Conservation (phyloP, 345 rosid genomes). For the Reutealis trisperma region DNA sequence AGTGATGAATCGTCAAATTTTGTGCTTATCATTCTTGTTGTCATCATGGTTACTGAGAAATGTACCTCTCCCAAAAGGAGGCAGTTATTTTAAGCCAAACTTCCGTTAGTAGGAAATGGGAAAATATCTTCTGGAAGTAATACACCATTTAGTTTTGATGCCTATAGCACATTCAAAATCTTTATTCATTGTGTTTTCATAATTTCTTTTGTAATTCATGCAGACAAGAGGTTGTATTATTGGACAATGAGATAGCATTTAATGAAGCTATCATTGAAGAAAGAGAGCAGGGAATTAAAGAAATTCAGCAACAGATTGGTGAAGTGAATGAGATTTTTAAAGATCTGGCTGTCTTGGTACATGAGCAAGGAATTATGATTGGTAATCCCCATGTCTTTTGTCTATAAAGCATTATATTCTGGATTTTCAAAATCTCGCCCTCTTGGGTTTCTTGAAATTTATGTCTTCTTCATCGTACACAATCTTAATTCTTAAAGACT, state of each 20-base stretch:
- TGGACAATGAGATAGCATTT: constrained; percentile 68
- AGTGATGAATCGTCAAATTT: neutral
- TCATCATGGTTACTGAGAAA: neutral
- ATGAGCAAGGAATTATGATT: constrained; percentile 64
- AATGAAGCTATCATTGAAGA: constrained; percentile 77
- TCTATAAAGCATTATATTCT: neutral
- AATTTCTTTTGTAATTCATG: constrained; percentile 1
- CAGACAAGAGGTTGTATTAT: constrained; percentile 60
- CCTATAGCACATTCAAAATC: neutral
- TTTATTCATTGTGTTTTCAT: neutral
- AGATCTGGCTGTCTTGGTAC: constrained; percentile 65
- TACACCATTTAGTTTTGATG: neutral
- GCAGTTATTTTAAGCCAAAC: neutral
- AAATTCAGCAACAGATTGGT: constrained; percentile 64
- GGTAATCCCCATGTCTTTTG: constrained; percentile 38
- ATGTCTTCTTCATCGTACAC: neutral
- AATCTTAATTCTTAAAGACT: neutral
- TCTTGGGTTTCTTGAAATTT: constrained; percentile 8
- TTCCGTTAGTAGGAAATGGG: neutral
- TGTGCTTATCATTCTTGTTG: neutral
- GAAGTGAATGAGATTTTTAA: constrained; percentile 79
- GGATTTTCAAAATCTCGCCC: neutral
- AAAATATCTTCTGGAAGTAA: neutral
- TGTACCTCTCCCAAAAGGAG: neutral
- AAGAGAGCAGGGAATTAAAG: constrained; percentile 76